phyloP scores from a whole-genome alignment of 805 yeast genomes.

The Cyberlindnera americana region DNA sequence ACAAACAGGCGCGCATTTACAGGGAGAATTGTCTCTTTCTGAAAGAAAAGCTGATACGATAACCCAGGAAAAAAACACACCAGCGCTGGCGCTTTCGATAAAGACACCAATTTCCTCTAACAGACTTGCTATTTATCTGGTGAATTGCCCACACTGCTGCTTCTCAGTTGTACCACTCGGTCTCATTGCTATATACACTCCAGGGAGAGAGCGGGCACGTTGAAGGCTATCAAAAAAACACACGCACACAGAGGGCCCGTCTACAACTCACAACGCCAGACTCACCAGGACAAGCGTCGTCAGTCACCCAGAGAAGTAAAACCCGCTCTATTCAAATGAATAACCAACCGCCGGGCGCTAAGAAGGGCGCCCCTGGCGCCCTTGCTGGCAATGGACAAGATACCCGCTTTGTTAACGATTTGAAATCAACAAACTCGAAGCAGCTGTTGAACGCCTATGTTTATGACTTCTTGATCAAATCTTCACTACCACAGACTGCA shows the following conservation, averaged over 20 bases:
- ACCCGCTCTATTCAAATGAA: conserved; percentile 6
- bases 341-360: conserved; percentile 8
- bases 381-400: conserved; percentile 4
- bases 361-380: conserved; percentile 8
- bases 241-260: not conserved
- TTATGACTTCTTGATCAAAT: conserved; percentile 78
- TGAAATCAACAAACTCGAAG: conserved; percentile 32
- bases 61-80: too few species aligned
- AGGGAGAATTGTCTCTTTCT: conserved; percentile 4
- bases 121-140: not conserved
- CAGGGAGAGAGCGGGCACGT: too few species aligned
- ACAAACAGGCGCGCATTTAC: conserved; percentile 3
- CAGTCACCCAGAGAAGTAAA: too few species aligned
- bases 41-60: conserved; percentile 2
- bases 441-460: conserved; percentile 77
- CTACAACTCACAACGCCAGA: too few species aligned
- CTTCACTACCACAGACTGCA: conserved; percentile 70
- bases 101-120: not conserved
- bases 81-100: conserved; percentile 8
- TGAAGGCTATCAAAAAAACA: too few species aligned
- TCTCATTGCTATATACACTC: too few species aligned
- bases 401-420: conserved; percentile 23
- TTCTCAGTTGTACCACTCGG: too few species aligned
- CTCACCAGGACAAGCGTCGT: too few species aligned
- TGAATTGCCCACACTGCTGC: too few species aligned